Evolutionary conservation across 495 filamentous ascomycete genomes (phyloP), one percentile per base, ranked within the genome.

Genomic region (Massariosphaeria phaeospora): DNA sequence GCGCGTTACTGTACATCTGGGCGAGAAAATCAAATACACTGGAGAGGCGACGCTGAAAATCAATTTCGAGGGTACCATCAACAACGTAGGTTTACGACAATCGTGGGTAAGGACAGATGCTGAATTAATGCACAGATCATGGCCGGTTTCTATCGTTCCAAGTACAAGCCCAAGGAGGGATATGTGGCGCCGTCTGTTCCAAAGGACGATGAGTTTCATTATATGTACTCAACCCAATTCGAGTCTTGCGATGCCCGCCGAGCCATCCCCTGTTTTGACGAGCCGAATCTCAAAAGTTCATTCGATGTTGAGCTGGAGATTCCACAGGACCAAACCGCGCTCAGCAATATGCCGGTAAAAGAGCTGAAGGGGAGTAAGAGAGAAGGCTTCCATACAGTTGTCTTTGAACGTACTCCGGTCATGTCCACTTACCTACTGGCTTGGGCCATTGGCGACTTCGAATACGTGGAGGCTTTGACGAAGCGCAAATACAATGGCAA

Each of bases 191-290:
- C 79, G 13, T 86, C 86, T 24, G 88, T 90, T 1, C 83, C 89
- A 12, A 84, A 77, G 65, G 87, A 93, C 43, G 79, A 75, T 12
- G 86, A 93, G 35, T 84, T 84, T 66, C 79, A 91, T 72, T 89
- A 89, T 72, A 95, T 96, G 91, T 81, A 94, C 67, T 89, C 84
- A 71, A 98, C 93, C 34, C 93, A 98, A 71, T 97, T 98, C 63
- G 93, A 98, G 73, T 84, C 89, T 35, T 95, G 89, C 66, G 93
- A 96, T 75, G 93, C 93, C 35, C 82, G 93, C 46, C 76, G 90
- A 60, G 91, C 91, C 18, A 94, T 98, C 69, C 93, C 93, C 38
- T 97, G 93, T 75, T 97, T 97, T 63, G 93, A 98, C 67, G 93
- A 98, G 73, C 93, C 93, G 17, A 96, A 94, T 64, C 76, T 96